These are phyloP conservation scores for Cyberlindnera americana DNA, from an alignment of 805 yeast species.

Conservation along the genomic window DNA sequence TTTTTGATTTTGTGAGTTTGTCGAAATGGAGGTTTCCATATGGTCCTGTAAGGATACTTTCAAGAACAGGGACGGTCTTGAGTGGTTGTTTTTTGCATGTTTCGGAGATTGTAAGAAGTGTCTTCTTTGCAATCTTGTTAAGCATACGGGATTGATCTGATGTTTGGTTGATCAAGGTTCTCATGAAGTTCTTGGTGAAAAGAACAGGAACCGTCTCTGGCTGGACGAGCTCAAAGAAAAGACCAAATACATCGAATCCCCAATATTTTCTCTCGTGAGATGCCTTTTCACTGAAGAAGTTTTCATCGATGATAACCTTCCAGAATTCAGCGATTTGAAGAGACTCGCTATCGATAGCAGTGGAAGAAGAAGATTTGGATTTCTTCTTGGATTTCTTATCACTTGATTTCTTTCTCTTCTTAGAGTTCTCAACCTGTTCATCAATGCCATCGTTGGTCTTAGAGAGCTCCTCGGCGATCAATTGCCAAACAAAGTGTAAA, in stretches of 20 bases:
- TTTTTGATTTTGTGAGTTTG: constrained; percentile 67
- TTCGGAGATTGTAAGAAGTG: constrained; percentile 42
- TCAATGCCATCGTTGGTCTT: constrained; percentile 20
- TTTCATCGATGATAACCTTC: constrained; percentile 75
- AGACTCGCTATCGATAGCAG: constrained; percentile 15
- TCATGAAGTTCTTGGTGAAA: constrained; percentile 62
- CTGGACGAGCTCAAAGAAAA: constrained; percentile 36
- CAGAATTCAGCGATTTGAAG: constrained; percentile 64
- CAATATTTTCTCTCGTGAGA: constrained; percentile 84
- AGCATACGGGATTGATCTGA: constrained; percentile 62
- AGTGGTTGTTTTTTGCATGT: constrained; percentile 36
- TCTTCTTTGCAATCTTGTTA: constrained; percentile 59
- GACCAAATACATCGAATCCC: constrained; percentile 73
- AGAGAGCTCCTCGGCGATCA: constrained; percentile 42
- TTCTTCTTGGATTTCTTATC: constrained; percentile 28
- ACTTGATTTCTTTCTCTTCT: constrained; percentile 39
- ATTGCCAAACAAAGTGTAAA: constrained; percentile 73
- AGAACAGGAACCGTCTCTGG: constrained; percentile 28
- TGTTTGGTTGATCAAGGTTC: constrained; percentile 74
- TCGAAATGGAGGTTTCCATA: constrained; percentile 72
- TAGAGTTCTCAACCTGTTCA: constrained; percentile 27
- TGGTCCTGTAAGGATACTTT: constrained; percentile 37
- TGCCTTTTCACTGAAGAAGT: constrained; percentile 68
- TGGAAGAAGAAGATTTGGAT: constrained; percentile 22
- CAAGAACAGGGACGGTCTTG: constrained; percentile 31